A percentile compares a stretch with the other conserved stretches of the same genome.
Conservation (phyloP, 495 filamentous ascomycete species). For the Cercophora samala region DNA sequence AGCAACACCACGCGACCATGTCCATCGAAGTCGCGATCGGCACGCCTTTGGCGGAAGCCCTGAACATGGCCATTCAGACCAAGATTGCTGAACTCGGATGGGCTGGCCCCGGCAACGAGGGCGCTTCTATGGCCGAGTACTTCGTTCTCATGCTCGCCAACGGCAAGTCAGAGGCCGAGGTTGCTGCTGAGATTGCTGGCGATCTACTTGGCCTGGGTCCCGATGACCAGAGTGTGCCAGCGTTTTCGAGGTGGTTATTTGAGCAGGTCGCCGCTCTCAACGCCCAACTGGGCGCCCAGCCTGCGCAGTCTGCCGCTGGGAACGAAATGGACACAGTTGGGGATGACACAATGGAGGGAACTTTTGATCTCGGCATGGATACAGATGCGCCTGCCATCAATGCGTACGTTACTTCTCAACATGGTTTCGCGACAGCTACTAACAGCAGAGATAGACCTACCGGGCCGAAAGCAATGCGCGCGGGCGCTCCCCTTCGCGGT, state of each 20-base stretch:
- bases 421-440: slow-evolving; percentile 20
- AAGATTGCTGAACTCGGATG: slow-evolving; percentile 94
- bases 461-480: slow-evolving; percentile 93
- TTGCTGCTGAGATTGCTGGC: slow-evolving; percentile 81
- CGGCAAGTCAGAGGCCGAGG: slow-evolving; percentile 84
- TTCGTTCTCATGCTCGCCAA: slow-evolving; percentile 96
- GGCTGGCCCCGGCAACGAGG: slow-evolving; percentile 75
- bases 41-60: slow-evolving; percentile 75
- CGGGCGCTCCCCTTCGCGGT: slow-evolving; percentile 46
- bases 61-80: slow-evolving; percentile 77
- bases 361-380: slow-evolving; percentile 68
- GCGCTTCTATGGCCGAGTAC: slow-evolving; percentile 86
- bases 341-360: slow-evolving; percentile 30
- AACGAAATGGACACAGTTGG: slow-evolving; percentile 20
- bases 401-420: slow-evolving; percentile 56
- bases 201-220: slow-evolving; percentile 81
- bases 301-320: slow-evolving; percentile 21
- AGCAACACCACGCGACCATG: slow-evolving; percentile 48
- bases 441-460: slow-evolving; percentile 64
- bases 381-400: slow-evolving; percentile 44
- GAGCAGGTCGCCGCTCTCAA: slow-evolving; percentile 70
- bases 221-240: slow-evolving; percentile 75
- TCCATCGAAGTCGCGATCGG: slow-evolving; percentile 66
- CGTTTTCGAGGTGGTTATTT: slow-evolving; percentile 90
- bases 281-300: slow-evolving; percentile 55